Evolutionary conservation across 176 grass and related monocot genomes (phyloP).

Genomic region (Zizania latifolia): DNA sequence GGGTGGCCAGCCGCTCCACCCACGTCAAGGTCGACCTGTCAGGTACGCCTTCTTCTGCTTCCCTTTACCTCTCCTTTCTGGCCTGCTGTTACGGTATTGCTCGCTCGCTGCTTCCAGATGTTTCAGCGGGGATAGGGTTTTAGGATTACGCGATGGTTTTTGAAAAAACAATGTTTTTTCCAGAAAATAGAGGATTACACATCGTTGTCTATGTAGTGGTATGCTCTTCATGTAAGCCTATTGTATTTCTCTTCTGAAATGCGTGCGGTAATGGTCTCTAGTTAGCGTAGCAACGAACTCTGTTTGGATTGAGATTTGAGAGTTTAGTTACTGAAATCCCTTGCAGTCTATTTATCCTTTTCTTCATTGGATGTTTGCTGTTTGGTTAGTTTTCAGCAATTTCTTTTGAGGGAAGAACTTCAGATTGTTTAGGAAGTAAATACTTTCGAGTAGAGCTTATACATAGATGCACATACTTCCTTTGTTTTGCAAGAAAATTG

Average conservation of each 20-base stretch:
- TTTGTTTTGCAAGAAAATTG: not conserved
- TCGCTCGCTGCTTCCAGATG: not conserved
- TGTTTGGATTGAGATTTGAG: not conserved
- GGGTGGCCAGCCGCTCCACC: conserved; percentile 72
- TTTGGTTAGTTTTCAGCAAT: not conserved
- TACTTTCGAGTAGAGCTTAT: not conserved
- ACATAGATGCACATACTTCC: not conserved
- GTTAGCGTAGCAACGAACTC: not conserved
- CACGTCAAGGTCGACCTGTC: conserved; percentile 74
- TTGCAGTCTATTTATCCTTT: not conserved
- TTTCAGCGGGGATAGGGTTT: conserved; percentile 19
- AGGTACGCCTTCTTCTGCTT: conserved; percentile 27
- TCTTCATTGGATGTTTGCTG: not conserved
- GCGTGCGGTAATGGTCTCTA: not conserved
- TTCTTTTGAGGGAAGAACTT: not conserved
- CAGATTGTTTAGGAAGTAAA: not conserved
- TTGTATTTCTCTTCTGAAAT: not conserved
- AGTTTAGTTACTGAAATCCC: not conserved
- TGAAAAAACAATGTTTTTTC: no score
- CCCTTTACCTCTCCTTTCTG: not conserved
- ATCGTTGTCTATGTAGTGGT: not conserved
- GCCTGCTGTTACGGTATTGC: not conserved
- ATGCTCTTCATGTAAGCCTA: not conserved
- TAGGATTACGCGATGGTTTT: conserved; percentile 34
- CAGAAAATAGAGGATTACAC: not conserved